phyloP scores from a whole-genome alignment of 805 yeast genomes.

The Teunomyces panamensis region DNA sequence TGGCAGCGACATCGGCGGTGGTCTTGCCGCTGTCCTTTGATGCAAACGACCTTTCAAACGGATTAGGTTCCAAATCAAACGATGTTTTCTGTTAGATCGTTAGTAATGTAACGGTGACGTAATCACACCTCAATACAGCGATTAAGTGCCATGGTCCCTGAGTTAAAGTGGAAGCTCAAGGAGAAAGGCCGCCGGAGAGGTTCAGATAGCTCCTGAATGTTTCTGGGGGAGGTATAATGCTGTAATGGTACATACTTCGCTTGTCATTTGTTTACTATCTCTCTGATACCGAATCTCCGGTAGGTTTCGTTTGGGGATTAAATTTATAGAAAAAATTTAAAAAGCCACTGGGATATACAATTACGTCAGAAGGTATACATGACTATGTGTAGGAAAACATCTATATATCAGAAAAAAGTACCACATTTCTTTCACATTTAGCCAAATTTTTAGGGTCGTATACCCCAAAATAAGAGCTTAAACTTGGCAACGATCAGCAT shows the following conservation, averaged over 20 bases:
- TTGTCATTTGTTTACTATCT: neutral
- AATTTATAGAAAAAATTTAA: neutral
- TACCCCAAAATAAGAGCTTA: too few relatives aligned
- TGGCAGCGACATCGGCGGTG: neutral
- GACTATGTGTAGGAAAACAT: neutral
- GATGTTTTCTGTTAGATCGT: conserved; percentile 37
- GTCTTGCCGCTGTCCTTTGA: conserved; percentile 39
- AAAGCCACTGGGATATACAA: neutral
- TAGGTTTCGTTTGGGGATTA: neutral
- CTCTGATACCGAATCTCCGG: neutral
- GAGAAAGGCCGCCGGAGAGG: neutral
- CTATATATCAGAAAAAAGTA: neutral
- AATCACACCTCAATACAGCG: conserved; percentile 4
- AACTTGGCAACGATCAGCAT: too few relatives aligned
- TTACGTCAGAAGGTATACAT: neutral
- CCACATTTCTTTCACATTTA: neutral
- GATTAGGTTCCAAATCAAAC: conserved; percentile 87
- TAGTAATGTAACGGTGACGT: conserved; percentile 20
- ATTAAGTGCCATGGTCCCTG: neutral
- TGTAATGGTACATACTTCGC: neutral
- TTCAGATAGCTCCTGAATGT: neutral
- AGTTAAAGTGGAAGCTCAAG: neutral
- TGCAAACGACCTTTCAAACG: conserved; percentile 94
- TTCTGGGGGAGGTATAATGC: neutral
- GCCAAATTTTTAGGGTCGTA: too few relatives aligned